phyloP scores from a whole-genome alignment of 2,329 filamentous ascomycete species.

The Diaporthe batatas region DNA sequence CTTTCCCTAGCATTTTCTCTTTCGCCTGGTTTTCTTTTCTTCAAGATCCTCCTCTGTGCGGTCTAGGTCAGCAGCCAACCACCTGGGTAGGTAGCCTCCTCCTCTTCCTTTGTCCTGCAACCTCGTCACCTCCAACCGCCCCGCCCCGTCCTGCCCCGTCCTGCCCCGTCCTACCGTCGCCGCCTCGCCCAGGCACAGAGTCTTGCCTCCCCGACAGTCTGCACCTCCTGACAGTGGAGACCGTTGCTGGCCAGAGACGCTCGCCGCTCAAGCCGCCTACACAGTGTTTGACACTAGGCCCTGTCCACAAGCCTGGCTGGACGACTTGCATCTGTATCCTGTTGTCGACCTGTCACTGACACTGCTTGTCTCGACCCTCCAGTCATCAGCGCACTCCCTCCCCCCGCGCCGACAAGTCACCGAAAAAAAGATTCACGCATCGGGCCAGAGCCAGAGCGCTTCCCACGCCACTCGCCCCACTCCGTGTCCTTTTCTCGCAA shows the following conservation, averaged over 20 bases:
- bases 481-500: constrained; percentile 1
- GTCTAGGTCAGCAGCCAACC: constrained; percentile 10
- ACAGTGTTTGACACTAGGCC: background rate
- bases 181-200: background rate
- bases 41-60: background rate
- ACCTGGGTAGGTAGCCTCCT: constrained; percentile 14
- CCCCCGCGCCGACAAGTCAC: constrained; percentile 1
- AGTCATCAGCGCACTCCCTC: constrained; percentile 12
- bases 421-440: background rate
- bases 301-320: background rate
- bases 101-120: constrained; percentile 7
- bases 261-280: background rate
- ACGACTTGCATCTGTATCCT: background rate
- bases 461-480: constrained; percentile 2
- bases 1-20: constrained; percentile 39
- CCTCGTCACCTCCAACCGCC: constrained; percentile 13
- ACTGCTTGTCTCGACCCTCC: background rate
- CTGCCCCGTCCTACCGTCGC: background rate
- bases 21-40: constrained; percentile 39
- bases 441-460: constrained; percentile 3
- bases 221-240: background rate
- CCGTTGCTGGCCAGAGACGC: background rate
- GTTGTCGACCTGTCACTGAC: constrained; percentile 14
- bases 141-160: background rate
- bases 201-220: background rate